phyloP scores from a whole-genome alignment of 345 rosid genomes.

The Schrenkiella parvula region DNA sequence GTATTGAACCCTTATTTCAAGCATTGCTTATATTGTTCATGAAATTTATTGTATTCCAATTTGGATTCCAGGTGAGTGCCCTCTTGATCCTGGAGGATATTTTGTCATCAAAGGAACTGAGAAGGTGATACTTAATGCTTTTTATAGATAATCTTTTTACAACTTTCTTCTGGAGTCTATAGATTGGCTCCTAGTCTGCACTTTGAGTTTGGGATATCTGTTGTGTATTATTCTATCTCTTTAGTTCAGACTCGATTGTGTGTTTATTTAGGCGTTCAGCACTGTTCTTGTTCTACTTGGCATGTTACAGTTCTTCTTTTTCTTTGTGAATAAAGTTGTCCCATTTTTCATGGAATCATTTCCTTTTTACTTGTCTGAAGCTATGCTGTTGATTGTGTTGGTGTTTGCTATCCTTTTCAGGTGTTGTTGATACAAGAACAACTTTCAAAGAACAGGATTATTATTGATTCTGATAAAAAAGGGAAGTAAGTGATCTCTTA shows the following conservation, averaged over 20 bases:
- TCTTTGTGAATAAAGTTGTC: background rate
- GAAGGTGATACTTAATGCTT: slow-evolving; percentile 48
- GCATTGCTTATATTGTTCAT: background rate
- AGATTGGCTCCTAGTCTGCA: background rate
- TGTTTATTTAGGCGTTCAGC: background rate
- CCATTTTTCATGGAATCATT: background rate
- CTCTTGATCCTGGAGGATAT: slow-evolving; percentile 97
- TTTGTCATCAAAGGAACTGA: slow-evolving; percentile 86
- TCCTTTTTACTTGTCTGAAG: background rate
- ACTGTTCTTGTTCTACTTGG: background rate
- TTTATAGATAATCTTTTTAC: background rate
- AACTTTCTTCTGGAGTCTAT: background rate
- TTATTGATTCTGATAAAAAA: slow-evolving; percentile 84
- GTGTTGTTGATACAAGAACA: slow-evolving; percentile 93
- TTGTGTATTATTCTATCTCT: slow-evolving; percentile 9
- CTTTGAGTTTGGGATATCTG: slow-evolving; percentile 6
- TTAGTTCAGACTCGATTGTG: background rate
- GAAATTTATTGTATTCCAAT: slow-evolving; percentile 5
- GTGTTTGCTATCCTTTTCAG: slow-evolving; percentile 45
- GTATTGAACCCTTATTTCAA: slow-evolving; percentile 28
- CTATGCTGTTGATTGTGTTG: background rate
- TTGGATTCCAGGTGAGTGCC: slow-evolving; percentile 78
- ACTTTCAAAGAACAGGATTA: slow-evolving; percentile 91
- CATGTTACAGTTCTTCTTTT: background rate
- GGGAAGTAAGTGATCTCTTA: slow-evolving; percentile 74